Evolutionary conservation across 345 rosid genomes (phyloP).

Genomic region (Streptanthus diversifolius): DNA sequence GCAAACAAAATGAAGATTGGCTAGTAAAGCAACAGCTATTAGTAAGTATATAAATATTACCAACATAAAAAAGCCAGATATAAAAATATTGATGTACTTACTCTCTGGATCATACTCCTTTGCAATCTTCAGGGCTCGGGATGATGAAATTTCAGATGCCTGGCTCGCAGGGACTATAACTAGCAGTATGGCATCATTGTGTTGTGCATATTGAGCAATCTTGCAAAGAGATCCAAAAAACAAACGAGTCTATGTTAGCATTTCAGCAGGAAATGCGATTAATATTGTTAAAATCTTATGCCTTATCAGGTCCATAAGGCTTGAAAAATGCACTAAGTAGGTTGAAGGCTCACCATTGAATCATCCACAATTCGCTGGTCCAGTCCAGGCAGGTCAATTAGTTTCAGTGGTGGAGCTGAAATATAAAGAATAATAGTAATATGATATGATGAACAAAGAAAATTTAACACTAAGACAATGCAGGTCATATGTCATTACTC

Average conservation of each 20-base stretch:
- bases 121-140: constrained; percentile 80
- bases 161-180: constrained; percentile 87
- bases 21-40: constrained; percentile 1
- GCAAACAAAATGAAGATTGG: background rate
- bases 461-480: background rate
- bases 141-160: constrained; percentile 90
- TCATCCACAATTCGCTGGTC: constrained; percentile 94
- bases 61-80: background rate
- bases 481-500: constrained; percentile 9
- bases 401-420: constrained; percentile 92
- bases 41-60: background rate
- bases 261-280: background rate
- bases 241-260: background rate
- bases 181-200: constrained; percentile 85
- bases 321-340: background rate
- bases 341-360: constrained; percentile 58
- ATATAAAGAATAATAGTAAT: background rate
- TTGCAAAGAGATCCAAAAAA: constrained; percentile 34
- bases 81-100: constrained; percentile 34
- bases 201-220: constrained; percentile 76
- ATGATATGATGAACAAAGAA: constrained; percentile 3
- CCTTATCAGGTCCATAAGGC: background rate
- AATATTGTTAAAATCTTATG: background rate
- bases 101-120: constrained; percentile 93
- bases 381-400: constrained; percentile 94